Evolutionary conservation across 768 basidiomycete species (phyloP).

Genomic region (Glaciozyma martinii): DNA sequence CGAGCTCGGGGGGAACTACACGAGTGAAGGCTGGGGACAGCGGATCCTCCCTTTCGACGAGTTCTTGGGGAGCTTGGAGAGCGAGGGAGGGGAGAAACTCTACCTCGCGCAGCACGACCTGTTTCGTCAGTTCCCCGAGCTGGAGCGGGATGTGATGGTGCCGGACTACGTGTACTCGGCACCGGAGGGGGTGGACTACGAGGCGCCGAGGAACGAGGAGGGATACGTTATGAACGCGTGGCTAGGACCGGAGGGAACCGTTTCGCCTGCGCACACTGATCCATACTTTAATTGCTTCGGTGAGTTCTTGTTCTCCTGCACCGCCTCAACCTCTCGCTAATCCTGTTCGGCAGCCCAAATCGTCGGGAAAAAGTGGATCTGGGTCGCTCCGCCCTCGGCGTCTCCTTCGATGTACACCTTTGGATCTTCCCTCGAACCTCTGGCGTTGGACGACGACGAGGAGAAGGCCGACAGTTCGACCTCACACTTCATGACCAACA

Average conservation of each 20-base stretch:
- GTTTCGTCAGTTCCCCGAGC: constrained; percentile 67
- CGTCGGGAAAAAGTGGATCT: constrained; percentile 78
- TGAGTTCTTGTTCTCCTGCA: constrained; percentile 38
- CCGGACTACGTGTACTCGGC: constrained; percentile 81
- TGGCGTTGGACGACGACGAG: constrained; percentile 1
- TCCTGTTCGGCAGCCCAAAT: constrained; percentile 58
- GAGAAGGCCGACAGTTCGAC: background rate
- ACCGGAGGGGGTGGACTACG: constrained; percentile 50
- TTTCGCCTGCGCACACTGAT: constrained; percentile 88
- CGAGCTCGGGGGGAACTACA: constrained; percentile 79
- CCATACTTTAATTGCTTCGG: constrained; percentile 89
- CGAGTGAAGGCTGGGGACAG: constrained; percentile 70
- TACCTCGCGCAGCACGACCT: constrained; percentile 92
- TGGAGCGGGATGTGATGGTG: constrained; percentile 64
- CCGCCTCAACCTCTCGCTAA: constrained; percentile 1
- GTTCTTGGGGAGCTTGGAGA: constrained; percentile 51
- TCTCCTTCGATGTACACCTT: constrained; percentile 50
- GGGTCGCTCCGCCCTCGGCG: constrained; percentile 68
- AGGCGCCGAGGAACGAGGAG: constrained; percentile 57
- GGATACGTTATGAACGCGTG: constrained; percentile 65
- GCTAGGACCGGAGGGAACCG: constrained; percentile 68
- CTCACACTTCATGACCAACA: constrained; percentile 59
- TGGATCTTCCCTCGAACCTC: constrained; percentile 1
- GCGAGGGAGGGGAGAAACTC: constrained; percentile 33
- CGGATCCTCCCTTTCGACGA: constrained; percentile 64